phyloP scores from a whole-genome alignment of 495 filamentous ascomycete species.

The Chaetomidium leptoderma region DNA sequence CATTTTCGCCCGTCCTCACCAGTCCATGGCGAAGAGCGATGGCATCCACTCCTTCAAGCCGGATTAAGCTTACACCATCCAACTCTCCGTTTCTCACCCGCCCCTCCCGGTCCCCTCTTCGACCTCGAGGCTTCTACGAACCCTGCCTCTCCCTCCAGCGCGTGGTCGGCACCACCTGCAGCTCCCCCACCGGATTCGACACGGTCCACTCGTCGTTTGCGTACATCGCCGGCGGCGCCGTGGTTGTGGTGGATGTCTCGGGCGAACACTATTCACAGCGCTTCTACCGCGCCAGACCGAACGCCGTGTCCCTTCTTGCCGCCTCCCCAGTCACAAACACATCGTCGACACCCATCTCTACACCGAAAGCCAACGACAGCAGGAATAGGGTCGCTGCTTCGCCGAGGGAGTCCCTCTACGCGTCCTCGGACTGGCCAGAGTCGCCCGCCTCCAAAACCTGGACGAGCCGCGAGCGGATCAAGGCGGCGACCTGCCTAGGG shows the following conservation, averaged over 20 bases:
- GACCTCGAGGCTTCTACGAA: constrained; percentile 37
- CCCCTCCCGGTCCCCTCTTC: constrained; percentile 57
- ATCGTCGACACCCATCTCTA: constrained; percentile 53
- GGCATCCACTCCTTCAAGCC: constrained; percentile 55
- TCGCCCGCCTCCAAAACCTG: constrained; percentile 61
- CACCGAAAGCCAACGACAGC: constrained; percentile 60
- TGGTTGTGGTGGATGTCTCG: constrained; percentile 78
- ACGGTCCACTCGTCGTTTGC: constrained; percentile 73
- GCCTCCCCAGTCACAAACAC: constrained; percentile 38
- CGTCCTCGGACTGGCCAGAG: constrained; percentile 51
- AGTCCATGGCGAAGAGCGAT: constrained; percentile 53
- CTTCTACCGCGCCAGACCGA: constrained; percentile 85
- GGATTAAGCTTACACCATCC: constrained; percentile 73
- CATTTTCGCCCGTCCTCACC: constrained; percentile 5
- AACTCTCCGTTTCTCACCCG: constrained; percentile 68
- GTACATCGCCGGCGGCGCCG: constrained; percentile 89
- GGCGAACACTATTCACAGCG: constrained; percentile 72
- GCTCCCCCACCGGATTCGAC: constrained; percentile 82
- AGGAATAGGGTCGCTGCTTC: constrained; percentile 53
- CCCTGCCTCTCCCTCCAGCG: constrained; percentile 66
- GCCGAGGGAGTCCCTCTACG: constrained; percentile 54
- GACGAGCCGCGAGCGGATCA: constrained; percentile 84
- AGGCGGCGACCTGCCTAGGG: constrained; percentile 91
- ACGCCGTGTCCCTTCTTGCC: constrained; percentile 59
- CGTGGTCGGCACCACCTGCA: constrained; percentile 85